Percentiles rank a stretch among this genome's conserved stretches.
phyloP scores from a whole-genome alignment of 2,329 filamentous ascomycete species.

The Didymellaceae sp. region DNA sequence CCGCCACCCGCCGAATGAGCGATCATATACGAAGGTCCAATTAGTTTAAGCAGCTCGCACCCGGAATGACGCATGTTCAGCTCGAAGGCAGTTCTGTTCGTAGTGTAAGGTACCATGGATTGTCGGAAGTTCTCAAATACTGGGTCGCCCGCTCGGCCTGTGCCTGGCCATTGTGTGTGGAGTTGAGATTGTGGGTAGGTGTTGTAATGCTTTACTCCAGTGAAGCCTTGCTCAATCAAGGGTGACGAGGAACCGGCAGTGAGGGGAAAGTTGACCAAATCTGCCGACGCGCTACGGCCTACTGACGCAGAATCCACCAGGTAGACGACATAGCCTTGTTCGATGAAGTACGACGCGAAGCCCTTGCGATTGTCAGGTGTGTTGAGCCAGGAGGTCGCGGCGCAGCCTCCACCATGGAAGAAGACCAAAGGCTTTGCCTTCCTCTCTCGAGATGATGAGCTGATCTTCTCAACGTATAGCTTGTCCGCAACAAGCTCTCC shows the following conservation, averaged over 20 bases:
- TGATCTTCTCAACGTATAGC: too few relatives aligned
- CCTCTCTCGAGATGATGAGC: too few relatives aligned
- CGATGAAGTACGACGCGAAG: constrained; percentile 58
- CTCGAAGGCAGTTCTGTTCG: too few relatives aligned
- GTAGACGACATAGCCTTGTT: constrained; percentile 56
- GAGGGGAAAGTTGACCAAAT: too few relatives aligned
- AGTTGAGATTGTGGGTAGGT: constrained; percentile 51
- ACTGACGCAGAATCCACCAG: constrained; percentile 55
- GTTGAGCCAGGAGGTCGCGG: too few relatives aligned
- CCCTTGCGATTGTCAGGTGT: constrained; percentile 58
- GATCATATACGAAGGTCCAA: constrained; percentile 54
- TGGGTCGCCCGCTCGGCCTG: background rate
- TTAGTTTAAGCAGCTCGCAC: too few relatives aligned
- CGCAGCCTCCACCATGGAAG: too few relatives aligned
- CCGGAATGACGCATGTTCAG: too few relatives aligned
- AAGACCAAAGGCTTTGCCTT: too few relatives aligned
- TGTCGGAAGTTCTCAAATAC: too few relatives aligned
- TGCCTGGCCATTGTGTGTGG: constrained; percentile 54
- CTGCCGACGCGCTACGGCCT: constrained; percentile 55
- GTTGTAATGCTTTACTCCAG: constrained; percentile 9
- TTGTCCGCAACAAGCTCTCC: too few relatives aligned
- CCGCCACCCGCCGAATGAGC: constrained; percentile 59
- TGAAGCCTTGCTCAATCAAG: constrained; percentile 11
- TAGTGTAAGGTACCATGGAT: too few relatives aligned
- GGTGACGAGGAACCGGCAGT: background rate